Percentiles rank a stretch among this genome's conserved stretches.
Conservation (phyloP, 1,139 yeast species). For the Scheffersomyces quercinus region DNA sequence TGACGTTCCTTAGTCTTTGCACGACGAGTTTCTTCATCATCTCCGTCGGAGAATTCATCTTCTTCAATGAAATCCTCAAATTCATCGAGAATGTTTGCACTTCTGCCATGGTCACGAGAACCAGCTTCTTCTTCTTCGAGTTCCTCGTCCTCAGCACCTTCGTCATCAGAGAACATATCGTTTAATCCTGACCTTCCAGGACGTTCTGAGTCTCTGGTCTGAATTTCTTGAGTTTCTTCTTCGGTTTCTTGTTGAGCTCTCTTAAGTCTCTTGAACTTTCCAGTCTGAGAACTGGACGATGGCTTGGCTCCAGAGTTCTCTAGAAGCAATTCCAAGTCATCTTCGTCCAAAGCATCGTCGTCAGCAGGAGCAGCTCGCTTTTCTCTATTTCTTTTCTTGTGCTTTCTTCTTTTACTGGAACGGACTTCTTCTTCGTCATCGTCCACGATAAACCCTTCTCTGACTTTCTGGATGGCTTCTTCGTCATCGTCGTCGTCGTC, state of each 20-base stretch:
- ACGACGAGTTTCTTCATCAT: constrained; percentile 56
- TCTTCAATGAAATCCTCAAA: constrained; percentile 97
- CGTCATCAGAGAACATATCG: constrained; percentile 87
- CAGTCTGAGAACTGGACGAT: constrained; percentile 26
- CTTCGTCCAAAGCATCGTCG: constrained; percentile 84
- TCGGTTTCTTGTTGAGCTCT: constrained; percentile 52
- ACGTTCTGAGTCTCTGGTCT: constrained; percentile 8
- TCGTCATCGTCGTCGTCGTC: constrained; percentile 77
- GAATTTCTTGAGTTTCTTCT: constrained; percentile 21
- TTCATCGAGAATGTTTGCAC: constrained; percentile 60
- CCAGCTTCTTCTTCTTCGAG: constrained; percentile 33
- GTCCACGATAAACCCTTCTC: constrained; percentile 93
- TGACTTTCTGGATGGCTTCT: constrained; percentile 70
- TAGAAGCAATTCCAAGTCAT: constrained; percentile 86
- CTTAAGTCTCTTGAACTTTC: constrained; percentile 78
- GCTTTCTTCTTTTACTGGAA: constrained; percentile 30
- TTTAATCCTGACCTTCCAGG: constrained; percentile 47
- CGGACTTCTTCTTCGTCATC: constrained; percentile 63
- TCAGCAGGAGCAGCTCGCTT: constrained; percentile 34
- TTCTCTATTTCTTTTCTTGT: constrained; percentile 43
- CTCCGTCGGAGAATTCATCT: constrained; percentile 93
- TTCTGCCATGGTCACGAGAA: constrained; percentile 28
- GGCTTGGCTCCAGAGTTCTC: constrained; percentile 81
- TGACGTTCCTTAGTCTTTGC: constrained; percentile 39
- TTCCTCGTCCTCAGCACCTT: constrained; percentile 48